Conservation (phyloP, 2,329 filamentous ascomycete genomes). For the Fusarium sp. region DNA sequence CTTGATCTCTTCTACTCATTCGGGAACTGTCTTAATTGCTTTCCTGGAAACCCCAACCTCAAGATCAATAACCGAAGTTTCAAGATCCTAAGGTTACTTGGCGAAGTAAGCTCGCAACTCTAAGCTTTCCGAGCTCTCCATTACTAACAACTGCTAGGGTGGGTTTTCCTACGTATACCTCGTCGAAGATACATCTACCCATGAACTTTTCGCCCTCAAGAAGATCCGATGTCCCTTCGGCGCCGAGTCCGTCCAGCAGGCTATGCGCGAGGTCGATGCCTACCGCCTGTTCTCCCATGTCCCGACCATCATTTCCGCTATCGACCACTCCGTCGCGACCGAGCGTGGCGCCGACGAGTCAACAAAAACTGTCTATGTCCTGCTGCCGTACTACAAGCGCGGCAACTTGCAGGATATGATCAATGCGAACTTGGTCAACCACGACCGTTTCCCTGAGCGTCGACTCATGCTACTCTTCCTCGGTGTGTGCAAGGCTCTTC, state of each 20-base stretch:
- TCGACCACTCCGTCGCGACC: slow-evolving; percentile 85
- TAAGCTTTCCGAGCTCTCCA: neutral
- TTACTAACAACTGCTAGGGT: slow-evolving; percentile 67
- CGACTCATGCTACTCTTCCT: slow-evolving; percentile 90
- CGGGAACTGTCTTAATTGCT: slow-evolving; percentile 95
- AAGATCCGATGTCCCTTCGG: slow-evolving; percentile 99
- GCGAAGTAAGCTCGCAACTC: slow-evolving; percentile 74
- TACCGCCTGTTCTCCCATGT: slow-evolving; percentile 90
- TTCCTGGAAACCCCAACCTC: slow-evolving; percentile 91
- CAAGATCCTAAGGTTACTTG: slow-evolving; percentile 93
- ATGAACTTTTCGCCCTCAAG: slow-evolving; percentile 92
- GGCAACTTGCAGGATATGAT: slow-evolving; percentile 98
- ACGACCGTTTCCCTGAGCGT: slow-evolving; percentile 88
- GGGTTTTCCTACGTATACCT: slow-evolving; percentile 99
- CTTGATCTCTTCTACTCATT: slow-evolving; percentile 92
- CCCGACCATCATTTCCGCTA: slow-evolving; percentile 86
- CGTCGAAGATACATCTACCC: slow-evolving; percentile 88
- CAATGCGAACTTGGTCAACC: slow-evolving; percentile 98
- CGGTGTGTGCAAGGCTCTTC: slow-evolving; percentile 89
- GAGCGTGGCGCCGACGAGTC: slow-evolving; percentile 74
- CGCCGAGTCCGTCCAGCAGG: slow-evolving; percentile 93
- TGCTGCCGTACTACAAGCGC: slow-evolving; percentile 93
- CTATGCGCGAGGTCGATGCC: slow-evolving; percentile 96
- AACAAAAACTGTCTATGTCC: slow-evolving; percentile 95
- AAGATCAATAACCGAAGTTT: slow-evolving; percentile 96